phyloP scores from a whole-genome alignment of 495 filamentous ascomycete genomes.

The Clavariopsis aquatica region DNA sequence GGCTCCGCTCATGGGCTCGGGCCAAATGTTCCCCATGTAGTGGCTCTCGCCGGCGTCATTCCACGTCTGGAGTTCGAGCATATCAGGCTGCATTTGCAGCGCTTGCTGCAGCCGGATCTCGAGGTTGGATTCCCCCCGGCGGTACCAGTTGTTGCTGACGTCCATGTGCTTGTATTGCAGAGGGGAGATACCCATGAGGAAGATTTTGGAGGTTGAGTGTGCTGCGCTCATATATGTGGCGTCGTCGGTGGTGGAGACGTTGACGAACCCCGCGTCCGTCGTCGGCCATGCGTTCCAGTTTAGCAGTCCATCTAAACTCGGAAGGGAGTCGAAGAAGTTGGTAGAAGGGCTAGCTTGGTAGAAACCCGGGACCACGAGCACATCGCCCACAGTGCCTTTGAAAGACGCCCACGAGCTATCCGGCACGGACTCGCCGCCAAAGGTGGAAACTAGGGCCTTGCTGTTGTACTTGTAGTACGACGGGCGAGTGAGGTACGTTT shows the following conservation, averaged over 20 bases:
- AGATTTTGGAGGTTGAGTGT: constrained; percentile 9
- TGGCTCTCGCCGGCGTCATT: constrained; percentile 26
- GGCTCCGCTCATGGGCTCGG: constrained; percentile 13
- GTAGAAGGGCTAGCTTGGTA: constrained; percentile 2
- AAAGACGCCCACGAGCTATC: constrained; percentile 16
- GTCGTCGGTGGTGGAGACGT: constrained; percentile 22
- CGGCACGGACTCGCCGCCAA: constrained; percentile 19
- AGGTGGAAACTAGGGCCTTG: constrained; percentile 25
- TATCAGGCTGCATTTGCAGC: constrained; percentile 22
- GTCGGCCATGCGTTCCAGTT: constrained; percentile 27
- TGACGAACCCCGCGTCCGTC: not conserved
- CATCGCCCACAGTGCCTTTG: constrained; percentile 17
- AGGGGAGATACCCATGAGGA: constrained; percentile 30
- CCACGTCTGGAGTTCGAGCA: constrained; percentile 29
- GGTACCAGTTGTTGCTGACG: constrained; percentile 21
- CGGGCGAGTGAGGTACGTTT: constrained; percentile 1
- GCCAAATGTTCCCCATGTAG: constrained; percentile 29
- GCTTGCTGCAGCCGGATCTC: constrained; percentile 20
- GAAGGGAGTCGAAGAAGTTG: constrained; percentile 3
- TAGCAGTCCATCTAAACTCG: constrained; percentile 21
- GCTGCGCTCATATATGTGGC: constrained; percentile 13
- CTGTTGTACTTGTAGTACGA: constrained; percentile 28
- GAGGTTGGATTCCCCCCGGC: constrained; percentile 24
- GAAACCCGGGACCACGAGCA: constrained; percentile 25
- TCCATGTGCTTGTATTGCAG: constrained; percentile 30